Evolutionary conservation across 176 grass and related monocot genomes (phyloP), one percentile per base, ranked within the genome.

Genomic region (Juncus inflexus): DNA sequence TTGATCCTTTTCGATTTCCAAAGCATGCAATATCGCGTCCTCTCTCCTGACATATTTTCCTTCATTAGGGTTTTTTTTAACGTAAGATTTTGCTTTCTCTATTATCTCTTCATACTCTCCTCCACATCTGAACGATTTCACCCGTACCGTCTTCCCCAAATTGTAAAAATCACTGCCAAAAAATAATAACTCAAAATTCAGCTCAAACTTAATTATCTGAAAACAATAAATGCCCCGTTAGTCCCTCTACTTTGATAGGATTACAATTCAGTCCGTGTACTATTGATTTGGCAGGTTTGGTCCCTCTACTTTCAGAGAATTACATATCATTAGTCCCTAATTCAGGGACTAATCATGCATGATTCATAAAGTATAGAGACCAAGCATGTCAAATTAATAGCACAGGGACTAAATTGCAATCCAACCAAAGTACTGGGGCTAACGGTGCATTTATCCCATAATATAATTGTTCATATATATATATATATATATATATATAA

Each of bases 11-110:
- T 97, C 92, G 56, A 97, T 81, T 83, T 97, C 85, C 70, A 97
- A 82, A 74, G 92, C 92, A 86, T 97, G 92, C 35, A 91, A 76
- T 72, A 97, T 97, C 15, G 92, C 92, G 71, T 97, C 92, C 67
- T 97, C 92, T 75, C 92, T 86, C 70, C 92, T 87, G 70, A 97
- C 88, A 84, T 97, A 97, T 70, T 90, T 97, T 42, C 92, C 92
- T 86, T 80, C 82, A 60, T 51, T 82, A 11, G 53, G 54, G 56
- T 74, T 80, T 42, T 72, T 65, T 59, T 65, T 89, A 65, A 74
- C 63, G 79, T 81, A 43, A 74, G 11, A 39, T 65, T 79, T 89
- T 15, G 80, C 92, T 66, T 86, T 89, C 72, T 89, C 72, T 89
- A 97, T 97, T 76, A 84, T 91, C 63, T 97, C 92, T 58, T 91